These are phyloP conservation scores for Pseudogymnoascus sp. DNA, from an alignment of 2,329 filamentous ascomycete genomes.

Conservation along the genomic window DNA sequence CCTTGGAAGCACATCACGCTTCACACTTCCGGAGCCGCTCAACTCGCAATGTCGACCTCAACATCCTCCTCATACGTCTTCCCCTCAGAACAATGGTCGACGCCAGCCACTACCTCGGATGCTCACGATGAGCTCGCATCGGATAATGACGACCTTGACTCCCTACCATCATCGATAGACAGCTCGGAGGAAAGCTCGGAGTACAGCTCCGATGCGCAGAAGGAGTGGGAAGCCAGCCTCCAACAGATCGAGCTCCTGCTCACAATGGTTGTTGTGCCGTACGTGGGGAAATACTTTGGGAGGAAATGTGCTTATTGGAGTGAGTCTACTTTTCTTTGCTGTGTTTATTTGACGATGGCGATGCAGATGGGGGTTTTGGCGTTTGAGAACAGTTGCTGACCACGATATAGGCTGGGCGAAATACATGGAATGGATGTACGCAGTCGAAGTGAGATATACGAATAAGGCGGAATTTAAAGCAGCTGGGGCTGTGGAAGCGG, in stretches of 20 bases:
- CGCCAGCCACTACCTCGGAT: conserved; percentile 25
- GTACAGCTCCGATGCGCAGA: conserved; percentile 67
- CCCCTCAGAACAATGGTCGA: conserved; percentile 11
- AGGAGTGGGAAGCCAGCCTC: conserved; percentile 88
- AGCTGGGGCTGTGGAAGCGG: conserved; percentile 54
- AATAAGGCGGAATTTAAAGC: conserved; percentile 55
- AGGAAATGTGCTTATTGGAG: conserved; percentile 95
- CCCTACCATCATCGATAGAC: conserved; percentile 50
- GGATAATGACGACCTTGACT: conserved; percentile 53
- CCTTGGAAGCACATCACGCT: neutral
- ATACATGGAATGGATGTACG: conserved; percentile 93
- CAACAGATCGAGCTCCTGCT: conserved; percentile 88
- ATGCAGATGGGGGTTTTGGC: conserved; percentile 9
- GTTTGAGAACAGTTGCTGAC: conserved; percentile 13
- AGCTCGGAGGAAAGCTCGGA: conserved; percentile 47
- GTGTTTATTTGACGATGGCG: neutral
- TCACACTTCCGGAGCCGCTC: neutral
- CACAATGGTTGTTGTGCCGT: conserved; percentile 91
- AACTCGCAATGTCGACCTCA: conserved; percentile 12
- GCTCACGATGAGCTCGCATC: conserved; percentile 41
- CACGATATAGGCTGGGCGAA: conserved; percentile 61
- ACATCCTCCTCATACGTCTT: conserved; percentile 23
- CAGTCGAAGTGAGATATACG: conserved; percentile 61
- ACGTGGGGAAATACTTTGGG: conserved; percentile 89
- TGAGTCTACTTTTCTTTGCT: conserved; percentile 39